Base-by-base conservation (phyloP, 2,329 filamentous ascomycete genomes). In the Cladosporium sp. region DNA sequence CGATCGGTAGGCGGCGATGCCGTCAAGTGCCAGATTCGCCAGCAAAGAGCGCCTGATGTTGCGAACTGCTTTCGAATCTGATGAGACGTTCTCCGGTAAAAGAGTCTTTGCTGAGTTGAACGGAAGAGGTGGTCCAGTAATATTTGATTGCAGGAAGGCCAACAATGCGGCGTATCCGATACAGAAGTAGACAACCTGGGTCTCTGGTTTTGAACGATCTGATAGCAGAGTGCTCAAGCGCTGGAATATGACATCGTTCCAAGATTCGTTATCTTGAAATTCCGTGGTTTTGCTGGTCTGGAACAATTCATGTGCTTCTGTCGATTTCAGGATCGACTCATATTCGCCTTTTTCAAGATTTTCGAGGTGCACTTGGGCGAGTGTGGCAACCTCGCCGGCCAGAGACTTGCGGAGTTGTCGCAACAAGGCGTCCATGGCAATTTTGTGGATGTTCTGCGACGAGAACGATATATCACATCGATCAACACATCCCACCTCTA, bases 121-220 rank as follows among this genome's bases (percentile, higher is more conserved):
- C 0, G 79, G 75, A n/a, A 96, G 77, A 0, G 91, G 87, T 1
- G 92, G 92, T 0, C 92, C 92, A 3, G 92, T 96, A 56, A 95
- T 89, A 70, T 91, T 96, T 1, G 86, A 85, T 72, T 97, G 92
- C 15, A 96, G 74, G 70, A 96, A 97, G 11, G 87, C 84, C 68
- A 90, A 83, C 11, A 96, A 80, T 1, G 88, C 84, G 1, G 88
- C 86, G 50, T 90, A 76, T 9, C 85, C 89, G 36, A 88, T 76
- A 45, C 84, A 76, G 56, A 85, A 76, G 47, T 76, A 71, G 2
- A 77, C 63, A 58, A 75, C 67, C 59, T 76, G 75, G 19, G 68
- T 72, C 60, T 77, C 76, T n/a, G 69, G 66, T 28, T 70, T 62
- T 15, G 69, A 72, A 60, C 75, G 70, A 50, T 69, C 66, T n/a